Evolutionary conservation across 2,329 filamentous ascomycete species (phyloP), one percentile per base, ranked within the genome.

Genomic region (Colletotrichum camelliae): DNA sequence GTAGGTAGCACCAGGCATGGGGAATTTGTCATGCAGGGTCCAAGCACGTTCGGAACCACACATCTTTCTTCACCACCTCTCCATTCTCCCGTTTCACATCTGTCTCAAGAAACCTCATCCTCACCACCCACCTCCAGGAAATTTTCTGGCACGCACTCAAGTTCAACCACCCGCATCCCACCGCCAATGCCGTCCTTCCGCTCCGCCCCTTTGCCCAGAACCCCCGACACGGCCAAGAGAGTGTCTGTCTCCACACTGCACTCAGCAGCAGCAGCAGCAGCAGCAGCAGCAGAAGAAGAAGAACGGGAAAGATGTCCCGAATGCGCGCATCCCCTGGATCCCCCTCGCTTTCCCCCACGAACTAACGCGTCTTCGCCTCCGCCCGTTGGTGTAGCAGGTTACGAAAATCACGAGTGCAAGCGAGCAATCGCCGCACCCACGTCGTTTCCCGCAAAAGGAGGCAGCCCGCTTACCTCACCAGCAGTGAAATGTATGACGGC

Each of bases 11-110:
- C 33, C 58, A 55, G 9, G 37, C 35, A 60, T 70, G 48, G 31
- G n/a, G 60, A 67, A 76, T 76, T 76, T 76, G 74, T 76, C 74
- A 76, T 75, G 60, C 74, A 60, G 31, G 66, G 75, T 66, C 73
- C 60, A 72, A 76, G 73, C 64, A 61, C 43, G n/a, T 48, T 13
- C 43, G 43, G 43, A 48, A 48, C 43, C 43, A 48, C n/a, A 48
- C 31, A n/a, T 21, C 43, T 16, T 35, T 33, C 55, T 37, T 15
- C 55, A 27, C 60, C 64, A 37, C 31, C 31, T 35, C 29, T 61
- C 31, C 58, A 61, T 33, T 24, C 43, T 48, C 48, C 68, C 68
- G 75, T 77, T 77, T 77, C 75, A 77, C 66, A 65, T 76, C 16
- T 68, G 75, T 77, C 75, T 76, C 75, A 77, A 66, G 65, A 76